Conservation (phyloP, 768 basidiomycete genomes). For the Galerina sulciceps region DNA sequence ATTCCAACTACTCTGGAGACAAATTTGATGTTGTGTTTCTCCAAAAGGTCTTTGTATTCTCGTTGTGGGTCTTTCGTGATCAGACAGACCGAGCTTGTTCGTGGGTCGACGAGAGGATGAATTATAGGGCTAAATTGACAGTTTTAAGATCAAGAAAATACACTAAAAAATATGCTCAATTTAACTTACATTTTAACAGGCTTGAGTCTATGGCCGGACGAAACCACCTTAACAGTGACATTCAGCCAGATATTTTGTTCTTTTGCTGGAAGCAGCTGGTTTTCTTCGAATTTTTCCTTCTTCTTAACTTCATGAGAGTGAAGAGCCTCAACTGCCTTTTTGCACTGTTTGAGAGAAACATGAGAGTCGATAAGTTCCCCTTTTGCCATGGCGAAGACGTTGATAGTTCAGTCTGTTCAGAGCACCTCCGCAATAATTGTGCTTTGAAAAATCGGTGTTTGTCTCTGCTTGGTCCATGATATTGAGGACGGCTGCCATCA, state of each 20-base stretch:
- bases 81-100: conserved; percentile 80
- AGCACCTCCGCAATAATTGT: not conserved
- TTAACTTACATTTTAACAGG: conserved; percentile 77
- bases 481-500: no score
- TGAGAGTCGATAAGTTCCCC: conserved; percentile 66
- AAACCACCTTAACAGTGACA: conserved; percentile 83
- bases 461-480: conserved; percentile 17
- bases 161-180: not conserved
- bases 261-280: conserved; percentile 73
- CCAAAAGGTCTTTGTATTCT: conserved; percentile 93
- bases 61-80: conserved; percentile 96
- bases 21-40: conserved; percentile 79
- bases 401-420: not conserved
- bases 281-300: conserved; percentile 68
- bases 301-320: conserved; percentile 69
- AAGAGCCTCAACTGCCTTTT: conserved; percentile 80
- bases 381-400: conserved; percentile 41
- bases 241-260: conserved; percentile 92
- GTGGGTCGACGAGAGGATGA: conserved; percentile 84
- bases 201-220: conserved; percentile 75
- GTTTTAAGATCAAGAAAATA: conserved; percentile 2
- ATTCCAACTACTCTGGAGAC: conserved; percentile 91
- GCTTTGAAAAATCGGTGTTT: conserved; percentile 23
- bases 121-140: conserved; percentile 62
- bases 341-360: conserved; percentile 74